phyloP scores from a whole-genome alignment of 352 stramenopile genomes.

The Globisporangium camurandrum region DNA sequence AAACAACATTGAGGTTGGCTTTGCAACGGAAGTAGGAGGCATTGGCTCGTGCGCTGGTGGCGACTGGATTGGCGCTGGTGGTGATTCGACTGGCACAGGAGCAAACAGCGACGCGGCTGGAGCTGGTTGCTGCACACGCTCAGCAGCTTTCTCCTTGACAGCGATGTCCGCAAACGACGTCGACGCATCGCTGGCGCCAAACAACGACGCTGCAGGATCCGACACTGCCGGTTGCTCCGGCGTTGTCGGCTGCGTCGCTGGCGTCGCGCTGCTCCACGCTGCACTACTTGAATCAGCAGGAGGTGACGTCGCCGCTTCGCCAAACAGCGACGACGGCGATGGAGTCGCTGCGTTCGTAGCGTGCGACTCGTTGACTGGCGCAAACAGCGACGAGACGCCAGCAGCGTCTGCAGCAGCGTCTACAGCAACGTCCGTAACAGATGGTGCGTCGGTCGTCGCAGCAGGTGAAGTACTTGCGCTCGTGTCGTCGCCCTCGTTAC shows the following conservation, averaged over 20 bases:
- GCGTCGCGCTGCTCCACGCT: too few relatives aligned
- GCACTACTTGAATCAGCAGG: neutral
- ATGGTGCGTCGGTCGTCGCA: neutral
- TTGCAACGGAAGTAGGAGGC: neutral
- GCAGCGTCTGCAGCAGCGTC: neutral
- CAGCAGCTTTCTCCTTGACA: conserved; percentile 2
- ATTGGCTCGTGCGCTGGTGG: neutral
- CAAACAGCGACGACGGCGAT: conserved; percentile 10
- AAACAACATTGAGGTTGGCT: conserved; percentile 24
- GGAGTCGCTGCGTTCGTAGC: neutral
- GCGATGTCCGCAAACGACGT: neutral
- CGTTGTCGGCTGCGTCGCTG: neutral
- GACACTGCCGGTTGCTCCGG: neutral
- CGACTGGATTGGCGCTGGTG: neutral
- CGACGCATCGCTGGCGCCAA: neutral
- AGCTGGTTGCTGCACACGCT: neutral
- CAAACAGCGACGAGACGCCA: neutral
- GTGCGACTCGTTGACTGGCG: neutral
- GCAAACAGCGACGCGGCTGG: conserved; percentile 14
- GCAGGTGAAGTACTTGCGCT: neutral
- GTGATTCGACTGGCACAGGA: conserved; percentile 2
- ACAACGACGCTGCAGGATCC: neutral
- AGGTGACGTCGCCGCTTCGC: neutral
- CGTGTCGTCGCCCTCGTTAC: neutral
- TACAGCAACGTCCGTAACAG: neutral